A percentile compares a stretch with the other conserved stretches of the same genome.
These are phyloP conservation scores for Aspergillus taichungensis DNA, from an alignment of 495 filamentous ascomycete species.

Conservation along the genomic window DNA sequence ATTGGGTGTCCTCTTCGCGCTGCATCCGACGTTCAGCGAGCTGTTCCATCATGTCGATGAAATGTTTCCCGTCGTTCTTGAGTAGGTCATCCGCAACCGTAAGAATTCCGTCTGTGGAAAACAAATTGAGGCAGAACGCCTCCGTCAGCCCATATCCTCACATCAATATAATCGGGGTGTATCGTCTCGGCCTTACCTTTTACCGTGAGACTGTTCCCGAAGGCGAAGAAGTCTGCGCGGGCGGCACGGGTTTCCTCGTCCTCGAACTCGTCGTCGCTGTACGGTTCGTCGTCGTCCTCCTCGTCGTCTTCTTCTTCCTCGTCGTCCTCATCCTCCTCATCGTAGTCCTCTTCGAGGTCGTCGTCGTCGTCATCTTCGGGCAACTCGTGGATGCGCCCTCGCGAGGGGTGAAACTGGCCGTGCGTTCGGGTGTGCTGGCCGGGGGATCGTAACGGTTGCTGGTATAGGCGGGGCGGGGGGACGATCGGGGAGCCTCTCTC, in stretches of 20 bases:
- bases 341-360: constrained; percentile 48
- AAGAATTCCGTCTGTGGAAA: constrained; percentile 77
- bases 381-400: constrained; percentile 50
- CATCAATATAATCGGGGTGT: constrained; percentile 6
- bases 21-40: constrained; percentile 95
- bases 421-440: constrained; percentile 37
- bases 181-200: constrained; percentile 57
- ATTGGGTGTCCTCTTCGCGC: constrained; percentile 84
- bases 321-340: constrained; percentile 46
- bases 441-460: constrained; percentile 30
- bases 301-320: constrained; percentile 34
- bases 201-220: constrained; percentile 92
- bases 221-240: constrained; percentile 81
- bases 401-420: constrained; percentile 41
- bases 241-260: constrained; percentile 43
- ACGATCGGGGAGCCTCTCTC: constrained; percentile 54
- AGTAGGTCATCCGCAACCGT: constrained; percentile 97
- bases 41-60: constrained; percentile 99
- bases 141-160: constrained; percentile 15
- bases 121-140: constrained; percentile 18
- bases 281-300: constrained; percentile 43
- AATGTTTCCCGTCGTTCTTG: constrained; percentile 98
- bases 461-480: constrained; percentile 50
- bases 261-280: constrained; percentile 48
- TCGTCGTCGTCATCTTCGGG: constrained; percentile 67